Conservation (phyloP, 768 basidiomycete genomes). For the Asterophora parasitica region DNA sequence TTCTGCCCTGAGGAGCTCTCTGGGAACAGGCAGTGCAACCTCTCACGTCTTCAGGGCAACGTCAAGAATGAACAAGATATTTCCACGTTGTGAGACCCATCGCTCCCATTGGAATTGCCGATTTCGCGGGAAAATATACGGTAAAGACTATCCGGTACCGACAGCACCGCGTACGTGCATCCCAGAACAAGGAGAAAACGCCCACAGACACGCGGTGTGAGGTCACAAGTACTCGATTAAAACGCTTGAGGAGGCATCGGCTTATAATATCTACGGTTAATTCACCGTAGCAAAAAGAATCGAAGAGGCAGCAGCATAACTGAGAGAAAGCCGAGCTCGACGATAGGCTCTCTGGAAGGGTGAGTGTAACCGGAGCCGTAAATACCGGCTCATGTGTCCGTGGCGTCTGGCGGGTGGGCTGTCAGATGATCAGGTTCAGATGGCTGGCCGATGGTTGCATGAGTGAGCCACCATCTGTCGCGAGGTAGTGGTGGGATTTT, state of each 20-base stretch:
- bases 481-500: slow-evolving; percentile 5
- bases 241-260: slow-evolving; percentile 8
- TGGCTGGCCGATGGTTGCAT: background rate
- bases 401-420: background rate
- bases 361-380: slow-evolving; percentile 6
- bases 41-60: slow-evolving; percentile 10
- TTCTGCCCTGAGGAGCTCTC: background rate
- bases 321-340: slow-evolving; percentile 3
- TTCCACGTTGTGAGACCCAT: background rate
- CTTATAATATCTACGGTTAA: slow-evolving; percentile 3
- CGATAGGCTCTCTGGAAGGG: slow-evolving; percentile 2
- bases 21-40: background rate
- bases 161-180: slow-evolving; percentile 5
- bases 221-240: slow-evolving; percentile 4
- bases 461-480: slow-evolving; percentile 7
- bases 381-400: slow-evolving; percentile 7
- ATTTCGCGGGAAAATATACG: background rate
- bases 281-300: slow-evolving; percentile 9
- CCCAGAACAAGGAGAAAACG: slow-evolving; percentile 4
- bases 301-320: background rate
- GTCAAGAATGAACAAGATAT: background rate
- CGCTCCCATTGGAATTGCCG: background rate
- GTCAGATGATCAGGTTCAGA: slow-evolving; percentile 11
- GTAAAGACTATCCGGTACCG: slow-evolving; percentile 9
- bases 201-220: background rate